Evolutionary conservation across 768 basidiomycete species (phyloP), one percentile per base, ranked within the genome.

Genomic region (Lentinula edodes): DNA sequence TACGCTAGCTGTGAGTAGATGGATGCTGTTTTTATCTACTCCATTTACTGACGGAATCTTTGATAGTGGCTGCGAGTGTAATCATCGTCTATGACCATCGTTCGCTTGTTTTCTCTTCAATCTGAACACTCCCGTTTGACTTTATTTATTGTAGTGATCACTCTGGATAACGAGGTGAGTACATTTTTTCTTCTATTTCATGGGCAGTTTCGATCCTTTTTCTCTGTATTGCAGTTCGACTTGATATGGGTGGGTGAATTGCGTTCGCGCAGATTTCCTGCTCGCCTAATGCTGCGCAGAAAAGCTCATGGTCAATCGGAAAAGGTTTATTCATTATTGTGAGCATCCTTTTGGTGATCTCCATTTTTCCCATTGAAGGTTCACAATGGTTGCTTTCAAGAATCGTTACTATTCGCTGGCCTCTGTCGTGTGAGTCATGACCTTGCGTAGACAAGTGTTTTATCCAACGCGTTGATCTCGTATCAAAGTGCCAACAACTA

Each of bases 321-420:
- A 87, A 86, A 65, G 60, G 66, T 32, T 65, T 87, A 61, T 87
- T 87, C 70, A 67, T 87, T 42, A 42, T 84, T 61, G 85, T 85
- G 63, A 65, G 78, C 68, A 15, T 52, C 23, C 52, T 23, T 45
- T 34, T 35, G 48, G 13, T 20, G 20, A 20, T 23, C 42, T 23
- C 58, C 51, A 20, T 52, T 34, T 52, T 45, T 36, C 43, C n/a
- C 15, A 35, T 18, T 56, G 52, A 32, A 8, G 38, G 41, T 15
- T 28, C 7, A 16, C 3, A 28, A 28, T 45, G n/a, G 23, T 13
- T 41, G 57, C 16, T 18, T 20, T 38, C 6, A 63, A 85, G 85
- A 85, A 85, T 70, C 83, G 85, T 15, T 87, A 86, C 67, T 85
- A 83, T 69, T 74, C 78, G 12, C 66, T 85, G 62, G 66, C 73